A percentile compares a stretch with the other conserved stretches of the same genome.
Conservation (phyloP, 1,284 basidiomycete species). For the Lignosus rhinocerotis region DNA sequence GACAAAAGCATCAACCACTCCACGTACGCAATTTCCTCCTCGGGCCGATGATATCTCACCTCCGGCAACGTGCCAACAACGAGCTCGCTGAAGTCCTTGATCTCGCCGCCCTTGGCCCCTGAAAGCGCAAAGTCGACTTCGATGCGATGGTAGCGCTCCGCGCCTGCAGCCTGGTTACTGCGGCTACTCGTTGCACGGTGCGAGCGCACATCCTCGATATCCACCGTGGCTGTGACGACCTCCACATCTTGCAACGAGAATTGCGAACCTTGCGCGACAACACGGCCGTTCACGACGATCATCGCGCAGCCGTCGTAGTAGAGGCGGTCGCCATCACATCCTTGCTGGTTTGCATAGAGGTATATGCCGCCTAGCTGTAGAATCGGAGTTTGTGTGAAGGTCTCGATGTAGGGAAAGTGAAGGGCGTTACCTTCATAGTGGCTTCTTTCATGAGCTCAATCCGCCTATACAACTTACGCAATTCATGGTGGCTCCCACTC, state of each 20-base stretch:
- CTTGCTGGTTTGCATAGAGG: constrained; percentile 98
- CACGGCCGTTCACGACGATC: constrained; percentile 91
- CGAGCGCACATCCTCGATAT: constrained; percentile 92
- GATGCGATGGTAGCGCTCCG: constrained; percentile 76
- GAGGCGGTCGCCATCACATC: constrained; percentile 95
- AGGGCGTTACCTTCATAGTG: constrained; percentile 75
- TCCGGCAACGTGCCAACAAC: constrained; percentile 46
- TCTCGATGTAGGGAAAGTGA: neutral
- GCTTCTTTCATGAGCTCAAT: constrained; percentile 97
- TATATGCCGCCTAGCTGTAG: constrained; percentile 91
- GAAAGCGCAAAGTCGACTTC: constrained; percentile 79
- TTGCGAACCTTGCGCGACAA: constrained; percentile 94
- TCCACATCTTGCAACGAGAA: constrained; percentile 97
- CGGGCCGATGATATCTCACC: constrained; percentile 83
- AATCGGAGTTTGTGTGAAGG: neutral
- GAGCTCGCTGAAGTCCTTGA: constrained; percentile 41
- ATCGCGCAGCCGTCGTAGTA: constrained; percentile 98
- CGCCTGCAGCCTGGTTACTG: constrained; percentile 85
- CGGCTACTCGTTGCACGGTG: constrained; percentile 82
- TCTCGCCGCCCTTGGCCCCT: constrained; percentile 67
- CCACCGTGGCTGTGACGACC: constrained; percentile 92
- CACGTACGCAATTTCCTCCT: constrained; percentile 96
- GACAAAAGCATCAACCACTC: neutral
- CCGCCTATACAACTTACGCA: constrained; percentile 89
- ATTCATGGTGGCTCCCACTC: constrained; percentile 95